phyloP scores from a whole-genome alignment of 345 rosid genomes.

The Rhizophora apiculata region DNA sequence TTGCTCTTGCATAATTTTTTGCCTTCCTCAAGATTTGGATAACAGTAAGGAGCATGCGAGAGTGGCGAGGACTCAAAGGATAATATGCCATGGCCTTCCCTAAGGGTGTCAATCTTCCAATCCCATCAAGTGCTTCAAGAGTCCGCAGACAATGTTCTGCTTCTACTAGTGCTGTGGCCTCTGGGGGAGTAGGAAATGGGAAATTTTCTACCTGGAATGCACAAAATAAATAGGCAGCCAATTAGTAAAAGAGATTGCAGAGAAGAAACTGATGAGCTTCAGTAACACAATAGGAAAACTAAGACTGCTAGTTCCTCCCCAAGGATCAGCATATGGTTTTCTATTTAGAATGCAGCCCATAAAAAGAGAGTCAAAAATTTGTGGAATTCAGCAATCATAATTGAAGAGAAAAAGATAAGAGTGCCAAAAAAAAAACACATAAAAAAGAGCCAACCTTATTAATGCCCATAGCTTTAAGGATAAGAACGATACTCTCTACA shows the following conservation, averaged over 20 bases:
- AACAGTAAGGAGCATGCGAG: constrained; percentile 84
- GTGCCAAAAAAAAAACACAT: background rate
- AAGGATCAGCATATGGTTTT: background rate
- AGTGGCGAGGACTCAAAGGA: constrained; percentile 91
- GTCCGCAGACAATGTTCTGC: constrained; percentile 70
- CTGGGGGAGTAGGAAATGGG: constrained; percentile 93
- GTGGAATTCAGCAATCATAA: background rate
- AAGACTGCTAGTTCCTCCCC: background rate
- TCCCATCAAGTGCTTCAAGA: constrained; percentile 69
- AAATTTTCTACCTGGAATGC: constrained; percentile 66
- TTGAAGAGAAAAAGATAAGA: background rate
- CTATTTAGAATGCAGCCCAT: background rate
- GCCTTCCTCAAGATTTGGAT: constrained; percentile 50
- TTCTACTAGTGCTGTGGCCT: constrained; percentile 51
- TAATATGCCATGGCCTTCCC: constrained; percentile 86
- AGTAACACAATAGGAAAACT: background rate
- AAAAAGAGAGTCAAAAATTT: background rate
- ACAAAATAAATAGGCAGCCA: background rate
- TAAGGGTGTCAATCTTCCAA: constrained; percentile 58
- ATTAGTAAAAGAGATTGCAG: background rate
- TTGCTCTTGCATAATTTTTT: constrained; percentile 43
- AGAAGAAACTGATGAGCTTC: background rate
- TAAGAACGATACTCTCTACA: constrained; percentile 78
- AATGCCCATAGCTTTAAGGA: constrained; percentile 82
- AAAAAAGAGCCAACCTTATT: constrained; percentile 49